Evolutionary conservation across 805 yeast species (phyloP), one percentile per base, ranked within the genome.

Genomic region (Yamadazyma nakazawae): DNA sequence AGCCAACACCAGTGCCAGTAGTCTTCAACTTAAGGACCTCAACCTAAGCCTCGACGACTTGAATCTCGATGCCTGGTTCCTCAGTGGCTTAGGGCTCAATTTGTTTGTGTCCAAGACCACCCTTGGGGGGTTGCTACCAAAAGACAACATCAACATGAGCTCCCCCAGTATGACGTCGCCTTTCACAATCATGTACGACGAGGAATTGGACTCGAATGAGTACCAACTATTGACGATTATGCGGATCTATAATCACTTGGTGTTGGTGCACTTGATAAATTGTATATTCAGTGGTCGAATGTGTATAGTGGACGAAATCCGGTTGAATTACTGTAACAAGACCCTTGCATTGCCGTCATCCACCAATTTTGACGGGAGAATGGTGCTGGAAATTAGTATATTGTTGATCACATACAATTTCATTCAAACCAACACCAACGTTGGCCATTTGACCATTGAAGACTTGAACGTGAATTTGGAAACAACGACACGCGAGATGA

Each of bases 341-440:
- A 76, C 84, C 1, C 64, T 83, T 41, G 79, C 81, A 34, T 62
- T 80, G 34, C 70, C 82, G 4, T 69, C 78, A 31, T 79, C 90
- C 2, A 84, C 90, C 5, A 84, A 85, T 57, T 87, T 86, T 60
- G 96, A 87, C 59, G 88, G 87, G n/a, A 66, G 94, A 48, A 84
- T 87, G 80, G 83, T 85, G 7, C 83, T 89, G 35, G 95, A 87
- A 61, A 80, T 85, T 42, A 77, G 82, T 16, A 70, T 85, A 10
- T 79, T 83, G 45, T 60, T 78, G 14, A 72, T 80, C 11, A 70
- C 82, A 0, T 84, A 84, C 63, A 77, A 78, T 47, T 84, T 72
- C 59, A 66, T 82, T 17, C 84, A 82, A 44, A 49, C 58, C 11
- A 65, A 55, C 43, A 51, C 66, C 21, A 63, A 60, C 46, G 47